A percentile compares a stretch with the other conserved stretches of the same genome.
phyloP scores from a whole-genome alignment of 345 rosid species.

The Cochlearia excelsa region DNA sequence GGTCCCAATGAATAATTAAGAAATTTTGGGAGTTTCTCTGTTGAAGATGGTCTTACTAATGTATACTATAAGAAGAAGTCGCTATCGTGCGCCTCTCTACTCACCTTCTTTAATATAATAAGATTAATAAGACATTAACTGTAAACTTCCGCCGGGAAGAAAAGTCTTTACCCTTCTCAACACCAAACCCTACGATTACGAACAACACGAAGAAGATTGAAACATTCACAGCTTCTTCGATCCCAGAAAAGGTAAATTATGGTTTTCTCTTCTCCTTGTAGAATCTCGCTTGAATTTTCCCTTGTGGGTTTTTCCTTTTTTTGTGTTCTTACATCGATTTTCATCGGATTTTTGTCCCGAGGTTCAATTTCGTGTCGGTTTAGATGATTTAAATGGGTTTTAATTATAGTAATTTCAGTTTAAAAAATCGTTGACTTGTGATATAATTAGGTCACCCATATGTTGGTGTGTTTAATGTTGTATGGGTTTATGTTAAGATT shows the following conservation, averaged over 20 bases:
- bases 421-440: constrained; percentile 34
- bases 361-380: constrained; percentile 9
- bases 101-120: constrained; percentile 13
- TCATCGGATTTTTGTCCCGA: background rate
- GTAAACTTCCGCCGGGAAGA: constrained; percentile 42
- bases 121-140: constrained; percentile 1
- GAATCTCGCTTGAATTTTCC: background rate
- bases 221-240: constrained; percentile 8
- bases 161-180: constrained; percentile 22
- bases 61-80: background rate
- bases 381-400: background rate
- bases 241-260: constrained; percentile 11
- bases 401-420: background rate
- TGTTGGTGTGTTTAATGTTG: background rate
- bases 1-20: no score
- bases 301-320: constrained; percentile 16
- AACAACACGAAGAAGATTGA: constrained; percentile 10
- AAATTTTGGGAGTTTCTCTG: no score
- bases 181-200: background rate
- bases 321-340: constrained; percentile 3
- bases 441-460: constrained; percentile 13
- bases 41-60: no score
- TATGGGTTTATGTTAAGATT: constrained; percentile 6
- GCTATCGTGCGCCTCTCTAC: constrained; percentile 33
- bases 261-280: constrained; percentile 6